Conservation (phyloP, 139 green algal species). For the Closterium sp. region DNA sequence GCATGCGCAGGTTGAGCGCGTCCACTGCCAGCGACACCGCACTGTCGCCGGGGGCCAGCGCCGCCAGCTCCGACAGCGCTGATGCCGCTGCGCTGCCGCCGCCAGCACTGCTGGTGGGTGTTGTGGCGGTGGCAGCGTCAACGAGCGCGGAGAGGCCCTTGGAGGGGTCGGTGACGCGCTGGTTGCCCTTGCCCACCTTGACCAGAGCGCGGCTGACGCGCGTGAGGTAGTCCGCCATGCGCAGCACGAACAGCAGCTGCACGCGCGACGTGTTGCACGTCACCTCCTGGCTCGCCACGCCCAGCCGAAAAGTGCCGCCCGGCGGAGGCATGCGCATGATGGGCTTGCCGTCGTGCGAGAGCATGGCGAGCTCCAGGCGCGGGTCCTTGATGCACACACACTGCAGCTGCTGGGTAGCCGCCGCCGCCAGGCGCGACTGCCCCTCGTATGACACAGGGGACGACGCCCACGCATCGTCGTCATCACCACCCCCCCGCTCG, state of each 20-base stretch:
- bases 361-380: slow-evolving; percentile 28
- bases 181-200: slow-evolving; percentile 37
- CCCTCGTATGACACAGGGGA: background rate
- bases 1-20: slow-evolving; percentile 15
- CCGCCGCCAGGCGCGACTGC: background rate
- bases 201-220: slow-evolving; percentile 8
- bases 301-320: slow-evolving; percentile 29
- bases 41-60: slow-evolving; percentile 26
- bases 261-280: slow-evolving; percentile 27
- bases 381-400: slow-evolving; percentile 21
- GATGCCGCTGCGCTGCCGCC: background rate
- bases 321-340: slow-evolving; percentile 33
- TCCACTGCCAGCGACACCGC: slow-evolving; percentile 17
- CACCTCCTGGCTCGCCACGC: slow-evolving; percentile 19
- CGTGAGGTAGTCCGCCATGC: slow-evolving; percentile 30
- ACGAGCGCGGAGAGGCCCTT: slow-evolving; percentile 9
- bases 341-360: slow-evolving; percentile 29
- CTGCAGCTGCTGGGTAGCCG: background rate
- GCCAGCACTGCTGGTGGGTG: background rate
- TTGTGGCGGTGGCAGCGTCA: background rate
- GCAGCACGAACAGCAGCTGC: slow-evolving; percentile 45
- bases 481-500: background rate
- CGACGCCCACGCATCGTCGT: background rate
- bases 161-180: slow-evolving; percentile 7
- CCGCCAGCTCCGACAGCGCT: slow-evolving; percentile 11